Evolutionary conservation across 2,329 filamentous ascomycete genomes (phyloP), one percentile per base, ranked within the genome.

Genomic region (Chaetothyriales sp.): DNA sequence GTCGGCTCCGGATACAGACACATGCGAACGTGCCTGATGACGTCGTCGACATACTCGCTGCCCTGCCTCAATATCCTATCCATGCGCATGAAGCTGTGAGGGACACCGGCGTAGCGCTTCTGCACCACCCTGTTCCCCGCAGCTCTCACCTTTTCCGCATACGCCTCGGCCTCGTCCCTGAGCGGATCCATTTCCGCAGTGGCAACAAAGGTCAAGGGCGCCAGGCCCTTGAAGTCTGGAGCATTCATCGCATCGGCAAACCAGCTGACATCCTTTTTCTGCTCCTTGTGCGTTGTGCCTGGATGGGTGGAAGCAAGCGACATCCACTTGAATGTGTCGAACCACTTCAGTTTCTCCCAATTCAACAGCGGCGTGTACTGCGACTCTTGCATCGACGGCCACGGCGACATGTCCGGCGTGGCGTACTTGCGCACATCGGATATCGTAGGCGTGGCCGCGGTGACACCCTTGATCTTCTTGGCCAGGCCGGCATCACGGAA

Each of bases 291-390:
- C 45, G 53, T 50, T 15, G 50, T 50, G 13, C 54, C 47, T 15
- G 48, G 49, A 40, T 53, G 52, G 33, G 56, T 54, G 43, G 52
- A 52, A 2, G 52, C 45, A 19, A 60, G 46, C 10, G 54, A 56
- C 47, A 59, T 58, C 57, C 57, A 59, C 45, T 61, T 61, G 54
- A 60, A 61, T 4, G 56, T 58, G 51, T 61, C 59, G 43, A 61
- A 58, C 59, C 57, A 60, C 44, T 60, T 61, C 52, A 61, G 43
- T 25, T 60, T 59, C 43, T 57, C 50, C 59, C 59, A 61, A 47
- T 61, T 54, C 15, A 61, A 55, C 9, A 61, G 52, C 6, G 59
- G 59, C 9, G 57, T 56, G 52, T 48, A 54, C 45, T 60, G 57
- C 46, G 52, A 51, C 28, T 61, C 57, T 25, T 53, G 56, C 59